Evolutionary conservation across 768 basidiomycete species (phyloP).

Genomic region (Scleroderma citrinum): DNA sequence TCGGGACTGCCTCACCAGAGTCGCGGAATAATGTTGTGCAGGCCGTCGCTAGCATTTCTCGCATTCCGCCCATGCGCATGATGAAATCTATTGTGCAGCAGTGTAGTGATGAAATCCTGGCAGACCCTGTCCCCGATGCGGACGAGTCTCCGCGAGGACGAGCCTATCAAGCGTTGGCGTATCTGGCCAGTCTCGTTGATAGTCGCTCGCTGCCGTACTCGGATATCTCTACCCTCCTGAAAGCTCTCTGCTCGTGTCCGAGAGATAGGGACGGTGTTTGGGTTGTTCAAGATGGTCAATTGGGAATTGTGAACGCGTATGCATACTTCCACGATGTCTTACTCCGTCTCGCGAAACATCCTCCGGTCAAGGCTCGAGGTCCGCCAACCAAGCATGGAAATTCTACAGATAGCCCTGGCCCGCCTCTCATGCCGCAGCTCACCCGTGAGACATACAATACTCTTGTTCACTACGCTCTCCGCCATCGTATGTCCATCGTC

Average conservation of each 20-base stretch:
- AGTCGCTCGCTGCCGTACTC: slow-evolving; percentile 40
- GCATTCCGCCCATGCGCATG: slow-evolving; percentile 25
- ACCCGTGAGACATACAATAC: slow-evolving; percentile 47
- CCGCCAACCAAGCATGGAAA: slow-evolving; percentile 7
- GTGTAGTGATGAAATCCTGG: slow-evolving; percentile 27
- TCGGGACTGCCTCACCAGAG: slow-evolving; percentile 10
- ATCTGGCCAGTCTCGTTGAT: slow-evolving; percentile 49
- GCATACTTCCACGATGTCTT: slow-evolving; percentile 46
- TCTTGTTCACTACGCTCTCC: slow-evolving; percentile 61
- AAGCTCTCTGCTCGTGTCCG: slow-evolving; percentile 42
- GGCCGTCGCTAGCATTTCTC: not conserved
- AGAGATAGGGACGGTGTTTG: slow-evolving; percentile 35
- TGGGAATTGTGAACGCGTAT: slow-evolving; percentile 34
- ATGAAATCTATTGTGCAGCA: slow-evolving; percentile 27
- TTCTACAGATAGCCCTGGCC: slow-evolving; percentile 2
- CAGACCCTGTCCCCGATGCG: slow-evolving; percentile 15
- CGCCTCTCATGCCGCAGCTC: slow-evolving; percentile 27
- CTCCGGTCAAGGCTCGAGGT: slow-evolving; percentile 22
- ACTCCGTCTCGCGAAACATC: slow-evolving; percentile 31
- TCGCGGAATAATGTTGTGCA: slow-evolving; percentile 18
- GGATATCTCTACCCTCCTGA: slow-evolving; percentile 40
- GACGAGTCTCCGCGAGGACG: slow-evolving; percentile 22
- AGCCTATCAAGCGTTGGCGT: slow-evolving; percentile 56
- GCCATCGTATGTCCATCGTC: slow-evolving; percentile 46
- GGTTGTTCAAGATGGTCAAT: slow-evolving; percentile 22